A percentile compares a stretch with the other conserved stretches of the same genome.
Conservation (phyloP, 1,284 basidiomycete genomes). For the Athelia psychrophila region DNA sequence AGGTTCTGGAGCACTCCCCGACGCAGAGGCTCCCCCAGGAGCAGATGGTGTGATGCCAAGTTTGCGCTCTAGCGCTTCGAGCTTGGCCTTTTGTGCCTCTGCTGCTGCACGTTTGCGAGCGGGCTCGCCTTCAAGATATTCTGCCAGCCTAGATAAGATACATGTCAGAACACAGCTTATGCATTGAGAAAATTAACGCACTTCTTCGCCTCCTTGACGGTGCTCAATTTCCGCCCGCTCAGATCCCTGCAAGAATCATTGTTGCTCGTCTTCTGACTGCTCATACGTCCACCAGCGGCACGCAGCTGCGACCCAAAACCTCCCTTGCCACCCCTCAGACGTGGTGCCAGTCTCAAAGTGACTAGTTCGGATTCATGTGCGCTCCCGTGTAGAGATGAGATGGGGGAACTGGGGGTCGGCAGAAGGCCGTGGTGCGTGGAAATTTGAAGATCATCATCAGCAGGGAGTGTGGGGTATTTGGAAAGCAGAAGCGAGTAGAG, state of each 20-base stretch:
- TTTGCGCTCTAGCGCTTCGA: constrained; percentile 81
- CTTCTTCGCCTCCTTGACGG: constrained; percentile 96
- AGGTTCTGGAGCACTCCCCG: constrained; percentile 44
- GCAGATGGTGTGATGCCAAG: constrained; percentile 60
- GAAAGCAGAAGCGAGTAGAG: constrained; percentile 52
- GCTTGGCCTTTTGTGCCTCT: constrained; percentile 81
- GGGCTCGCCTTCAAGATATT: constrained; percentile 86
- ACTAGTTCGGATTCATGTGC: constrained; percentile 39
- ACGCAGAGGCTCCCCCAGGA: constrained; percentile 15
- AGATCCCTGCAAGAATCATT: constrained; percentile 95
- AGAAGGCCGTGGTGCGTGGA: constrained; percentile 50
- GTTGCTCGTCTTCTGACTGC: constrained; percentile 91
- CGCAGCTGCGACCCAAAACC: constrained; percentile 96
- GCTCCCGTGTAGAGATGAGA: constrained; percentile 43
- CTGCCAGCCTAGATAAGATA: constrained; percentile 63
- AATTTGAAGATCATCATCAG: constrained; percentile 46
- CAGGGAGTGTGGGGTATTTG: constrained; percentile 57
- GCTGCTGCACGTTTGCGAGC: constrained; percentile 78
- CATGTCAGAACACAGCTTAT: constrained; percentile 1
- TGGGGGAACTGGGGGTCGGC: constrained; percentile 34
- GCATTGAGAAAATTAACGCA: constrained; percentile 28
- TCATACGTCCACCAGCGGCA: constrained; percentile 97
- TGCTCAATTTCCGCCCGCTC: constrained; percentile 86
- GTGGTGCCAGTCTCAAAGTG: constrained; percentile 63
- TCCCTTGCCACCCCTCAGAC: constrained; percentile 90